Base-by-base conservation (phyloP, 176 grass and related monocot genomes). In the Avena insularis region DNA sequence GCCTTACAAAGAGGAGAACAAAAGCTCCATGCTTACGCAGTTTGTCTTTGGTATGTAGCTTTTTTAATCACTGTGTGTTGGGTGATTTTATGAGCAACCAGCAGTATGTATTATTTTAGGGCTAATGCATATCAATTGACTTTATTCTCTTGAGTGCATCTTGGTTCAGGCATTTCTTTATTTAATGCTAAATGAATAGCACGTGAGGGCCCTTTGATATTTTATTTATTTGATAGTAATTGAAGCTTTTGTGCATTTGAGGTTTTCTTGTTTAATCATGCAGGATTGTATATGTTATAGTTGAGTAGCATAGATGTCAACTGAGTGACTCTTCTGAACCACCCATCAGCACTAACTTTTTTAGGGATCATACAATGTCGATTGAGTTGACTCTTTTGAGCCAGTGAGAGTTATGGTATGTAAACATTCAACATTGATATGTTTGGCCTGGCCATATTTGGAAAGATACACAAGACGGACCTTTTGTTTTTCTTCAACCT, bases 1-100 rank as follows among this genome's bases (percentile, higher is more conserved):
- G 81, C 54, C 86, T 87, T 53, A 92, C 86, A 80, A 92, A 92
- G 62, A 90, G 91, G 73, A 86, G 91, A 91, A 93, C 93, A 77
- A 95, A 89, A 91, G 82, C 87, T 65, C 88, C 90, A 27, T 65
- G 73, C 77, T 83, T 86, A 77, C 87, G 4, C 57, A 88, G 80
- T 50, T 67, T 80, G 10, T 62, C 86, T 91, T 85, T 78, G 90
- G 90, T 91, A 91, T 49, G 82, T 66, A 86, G 55, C 66, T 86
- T 83, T 86, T 64, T 66, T 67, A 27, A 69, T 20, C 35, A 73
- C 67, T 72, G 53, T 73, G 50, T 5, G 2, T 35, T 72, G 55
- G 51, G 20, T 45, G 50, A 58, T 40, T 51, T 71, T 71, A 65
- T 82, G 16, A 67, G 66, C 19, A 58, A 58, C 50, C 51, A 83